Conservation (phyloP, 208 protist genomes). For the Crithidia fasciculata region DNA sequence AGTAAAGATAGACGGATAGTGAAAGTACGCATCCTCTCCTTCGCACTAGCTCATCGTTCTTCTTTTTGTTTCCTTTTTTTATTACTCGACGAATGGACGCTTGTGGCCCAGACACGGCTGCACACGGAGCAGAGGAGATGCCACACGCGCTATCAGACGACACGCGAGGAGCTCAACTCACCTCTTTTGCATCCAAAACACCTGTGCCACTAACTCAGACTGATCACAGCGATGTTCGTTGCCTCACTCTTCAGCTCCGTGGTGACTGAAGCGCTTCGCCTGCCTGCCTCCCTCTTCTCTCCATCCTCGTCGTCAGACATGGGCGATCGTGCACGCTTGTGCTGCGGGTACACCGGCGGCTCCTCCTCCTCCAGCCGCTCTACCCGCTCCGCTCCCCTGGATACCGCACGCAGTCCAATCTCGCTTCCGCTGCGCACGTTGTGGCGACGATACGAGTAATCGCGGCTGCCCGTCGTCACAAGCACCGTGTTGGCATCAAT, state of each 20-base stretch:
- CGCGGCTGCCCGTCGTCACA: slow-evolving; percentile 23
- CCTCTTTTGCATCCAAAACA: too few relatives aligned
- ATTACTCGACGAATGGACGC: too few relatives aligned
- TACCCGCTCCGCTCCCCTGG: neutral
- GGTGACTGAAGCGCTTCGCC: too few relatives aligned
- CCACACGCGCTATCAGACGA: too few relatives aligned
- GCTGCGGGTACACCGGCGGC: neutral
- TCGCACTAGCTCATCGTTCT: too few relatives aligned
- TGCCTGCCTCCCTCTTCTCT: neutral
- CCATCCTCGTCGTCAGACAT: slow-evolving; percentile 15
- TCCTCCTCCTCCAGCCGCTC: neutral
- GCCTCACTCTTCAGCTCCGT: neutral
- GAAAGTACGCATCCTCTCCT: too few relatives aligned
- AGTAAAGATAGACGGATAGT: too few relatives aligned
- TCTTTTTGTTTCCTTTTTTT: too few relatives aligned
- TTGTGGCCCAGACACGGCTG: too few relatives aligned
- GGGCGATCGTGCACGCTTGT: slow-evolving; percentile 20
- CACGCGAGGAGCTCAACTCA: too few relatives aligned
- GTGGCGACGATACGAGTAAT: neutral
- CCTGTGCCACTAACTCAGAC: neutral
- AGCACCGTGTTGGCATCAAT: slow-evolving; percentile 20
- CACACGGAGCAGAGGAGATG: too few relatives aligned
- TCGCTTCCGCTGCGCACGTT: neutral
- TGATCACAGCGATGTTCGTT: slow-evolving; percentile 24
- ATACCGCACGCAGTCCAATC: neutral